These are phyloP conservation scores for Truncatella angustata DNA, from an alignment of 2,329 filamentous ascomycete species.

Conservation along the genomic window DNA sequence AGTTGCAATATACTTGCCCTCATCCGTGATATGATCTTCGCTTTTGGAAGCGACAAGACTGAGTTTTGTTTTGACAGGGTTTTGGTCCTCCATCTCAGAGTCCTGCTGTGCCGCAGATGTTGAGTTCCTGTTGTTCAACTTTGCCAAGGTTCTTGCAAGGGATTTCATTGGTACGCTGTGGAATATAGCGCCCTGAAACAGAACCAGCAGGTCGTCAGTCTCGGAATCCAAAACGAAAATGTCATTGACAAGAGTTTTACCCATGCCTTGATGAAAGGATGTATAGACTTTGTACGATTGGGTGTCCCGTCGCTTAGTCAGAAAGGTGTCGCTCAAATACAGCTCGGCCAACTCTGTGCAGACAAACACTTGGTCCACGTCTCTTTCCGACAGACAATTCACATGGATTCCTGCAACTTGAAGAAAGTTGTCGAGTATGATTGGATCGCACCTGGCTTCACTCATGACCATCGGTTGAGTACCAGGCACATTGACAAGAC, in stretches of 20 bases:
- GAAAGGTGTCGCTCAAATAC: too few relatives aligned
- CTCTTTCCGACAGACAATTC: constrained; percentile 25
- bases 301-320: too few relatives aligned
- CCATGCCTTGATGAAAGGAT: too few relatives aligned
- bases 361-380: constrained; percentile 14
- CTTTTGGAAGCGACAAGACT: too few relatives aligned
- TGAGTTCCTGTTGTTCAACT: too few relatives aligned
- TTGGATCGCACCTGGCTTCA: neutral
- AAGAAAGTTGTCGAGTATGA: constrained; percentile 28
- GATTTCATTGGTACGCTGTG: constrained; percentile 15
- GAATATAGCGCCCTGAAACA: constrained; percentile 20
- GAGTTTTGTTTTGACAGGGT: too few relatives aligned
- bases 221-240: constrained; percentile 22
- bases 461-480: too few relatives aligned
- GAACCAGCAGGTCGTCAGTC: neutral
- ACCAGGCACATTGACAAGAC: neutral
- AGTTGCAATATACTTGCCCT: too few relatives aligned
- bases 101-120: neutral
- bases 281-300: too few relatives aligned
- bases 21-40: too few relatives aligned
- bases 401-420: constrained; percentile 35
- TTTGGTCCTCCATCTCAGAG: neutral
- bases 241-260: constrained; percentile 17
- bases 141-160: too few relatives aligned
- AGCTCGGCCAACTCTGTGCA: neutral